Conservation (phyloP, 768 basidiomycete species). For the Serpula lacrymans region DNA sequence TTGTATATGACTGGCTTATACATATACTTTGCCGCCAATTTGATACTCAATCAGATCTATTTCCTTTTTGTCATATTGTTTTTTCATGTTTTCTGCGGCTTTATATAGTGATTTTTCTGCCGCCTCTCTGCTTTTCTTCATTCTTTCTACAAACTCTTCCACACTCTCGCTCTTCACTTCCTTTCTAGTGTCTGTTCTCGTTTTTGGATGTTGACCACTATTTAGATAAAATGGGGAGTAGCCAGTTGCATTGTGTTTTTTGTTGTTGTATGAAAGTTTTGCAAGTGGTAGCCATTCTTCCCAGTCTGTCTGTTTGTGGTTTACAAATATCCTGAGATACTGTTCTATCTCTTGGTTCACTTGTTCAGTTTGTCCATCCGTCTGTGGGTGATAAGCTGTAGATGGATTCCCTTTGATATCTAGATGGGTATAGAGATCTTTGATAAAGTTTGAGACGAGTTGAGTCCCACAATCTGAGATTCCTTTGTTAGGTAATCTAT, state of each 20-base stretch:
- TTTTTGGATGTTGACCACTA: slow-evolving; percentile 17
- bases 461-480: slow-evolving; percentile 26
- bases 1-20: slow-evolving; percentile 22
- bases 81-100: slow-evolving; percentile 25
- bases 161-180: slow-evolving; percentile 9
- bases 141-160: slow-evolving; percentile 11
- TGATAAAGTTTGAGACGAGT: slow-evolving; percentile 32
- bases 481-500: slow-evolving; percentile 23
- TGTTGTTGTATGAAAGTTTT: slow-evolving; percentile 33
- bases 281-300: slow-evolving; percentile 25
- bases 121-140: slow-evolving; percentile 14
- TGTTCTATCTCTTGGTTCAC: slow-evolving; percentile 39
- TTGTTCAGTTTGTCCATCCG: slow-evolving; percentile 39
- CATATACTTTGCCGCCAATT: slow-evolving; percentile 20
- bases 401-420: slow-evolving; percentile 30
- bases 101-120: slow-evolving; percentile 8
- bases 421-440: slow-evolving; percentile 22
- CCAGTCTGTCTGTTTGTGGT: slow-evolving; percentile 35
- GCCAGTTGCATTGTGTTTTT: slow-evolving; percentile 20
- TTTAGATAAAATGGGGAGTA: slow-evolving; percentile 30
- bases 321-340: slow-evolving; percentile 32
- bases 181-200: not conserved
- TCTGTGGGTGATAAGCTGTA: slow-evolving; percentile 44
- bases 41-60: slow-evolving; percentile 3
- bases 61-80: slow-evolving; percentile 10